These are phyloP conservation scores for Cruciata laevipes DNA, from an alignment of 257 asterid species.

Conservation along the genomic window DNA sequence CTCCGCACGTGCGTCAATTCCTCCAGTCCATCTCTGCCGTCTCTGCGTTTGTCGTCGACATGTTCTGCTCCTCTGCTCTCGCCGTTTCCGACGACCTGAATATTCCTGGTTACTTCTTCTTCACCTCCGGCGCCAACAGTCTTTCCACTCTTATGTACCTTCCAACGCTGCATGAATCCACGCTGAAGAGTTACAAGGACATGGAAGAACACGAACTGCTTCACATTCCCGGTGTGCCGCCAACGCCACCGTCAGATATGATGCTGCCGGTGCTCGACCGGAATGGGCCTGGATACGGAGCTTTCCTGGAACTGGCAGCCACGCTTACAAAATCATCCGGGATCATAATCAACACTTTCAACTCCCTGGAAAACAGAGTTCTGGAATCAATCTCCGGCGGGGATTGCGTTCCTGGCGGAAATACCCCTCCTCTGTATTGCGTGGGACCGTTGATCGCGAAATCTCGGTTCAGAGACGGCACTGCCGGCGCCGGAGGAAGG, in stretches of 20 bases:
- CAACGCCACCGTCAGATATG: slow-evolving; percentile 41
- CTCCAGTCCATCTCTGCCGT: slow-evolving; percentile 27
- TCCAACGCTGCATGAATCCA: slow-evolving; percentile 22
- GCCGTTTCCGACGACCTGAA: slow-evolving; percentile 25
- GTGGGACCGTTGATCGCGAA: slow-evolving; percentile 49
- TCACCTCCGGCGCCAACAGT: slow-evolving; percentile 38
- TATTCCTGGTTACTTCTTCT: slow-evolving; percentile 40
- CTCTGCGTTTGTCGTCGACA: slow-evolving; percentile 48
- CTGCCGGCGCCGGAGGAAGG: slow-evolving; percentile 15
- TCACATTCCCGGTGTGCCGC: slow-evolving; percentile 39
- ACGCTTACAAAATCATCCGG: slow-evolving; percentile 27
- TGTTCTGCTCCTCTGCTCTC: slow-evolving; percentile 37
- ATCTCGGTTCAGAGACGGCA: neutral
- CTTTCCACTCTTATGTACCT: slow-evolving; percentile 28
- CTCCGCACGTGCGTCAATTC: slow-evolving; percentile 38
- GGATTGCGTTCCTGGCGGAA: slow-evolving; percentile 27
- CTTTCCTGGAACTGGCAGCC: slow-evolving; percentile 18
- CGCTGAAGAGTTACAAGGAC: slow-evolving; percentile 31
- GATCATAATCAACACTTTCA: slow-evolving; percentile 42
- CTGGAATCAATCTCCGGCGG: slow-evolving; percentile 34
- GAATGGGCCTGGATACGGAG: slow-evolving; percentile 15
- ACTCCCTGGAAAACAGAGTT: slow-evolving; percentile 25
- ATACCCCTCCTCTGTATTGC: slow-evolving; percentile 48
- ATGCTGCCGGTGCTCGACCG: slow-evolving; percentile 30
- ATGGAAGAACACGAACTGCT: slow-evolving; percentile 21